phyloP scores from a whole-genome alignment of 306 rosid species.

The Acacia acuminata region DNA sequence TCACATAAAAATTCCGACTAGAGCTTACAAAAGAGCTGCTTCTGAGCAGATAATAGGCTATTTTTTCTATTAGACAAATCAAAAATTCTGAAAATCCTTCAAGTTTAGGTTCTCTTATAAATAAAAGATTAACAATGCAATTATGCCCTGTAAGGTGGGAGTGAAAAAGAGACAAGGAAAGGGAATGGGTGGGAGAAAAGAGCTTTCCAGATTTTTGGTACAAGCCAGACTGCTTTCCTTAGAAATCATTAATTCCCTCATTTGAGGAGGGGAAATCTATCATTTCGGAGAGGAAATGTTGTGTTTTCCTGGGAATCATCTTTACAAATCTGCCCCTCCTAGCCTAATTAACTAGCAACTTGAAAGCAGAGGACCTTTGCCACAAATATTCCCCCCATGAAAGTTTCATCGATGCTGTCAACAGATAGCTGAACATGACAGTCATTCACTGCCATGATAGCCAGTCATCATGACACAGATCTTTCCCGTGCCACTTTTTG shows the following conservation, averaged over 20 bases:
- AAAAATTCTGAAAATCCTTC: background rate
- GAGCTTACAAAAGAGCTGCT: background rate
- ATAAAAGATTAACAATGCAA: background rate
- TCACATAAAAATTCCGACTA: background rate
- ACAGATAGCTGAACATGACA: too few species aligned
- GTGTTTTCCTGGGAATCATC: too few species aligned
- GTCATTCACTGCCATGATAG: too few species aligned
- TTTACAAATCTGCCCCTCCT: too few species aligned
- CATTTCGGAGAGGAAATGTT: too few species aligned
- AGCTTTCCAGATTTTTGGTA: background rate
- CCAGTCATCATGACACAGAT: too few species aligned
- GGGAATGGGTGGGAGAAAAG: background rate
- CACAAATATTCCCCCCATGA: too few species aligned
- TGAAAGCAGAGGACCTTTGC: too few species aligned
- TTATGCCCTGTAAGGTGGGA: background rate
- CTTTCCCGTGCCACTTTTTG: too few species aligned
- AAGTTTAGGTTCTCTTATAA: slow-evolving; percentile 1
- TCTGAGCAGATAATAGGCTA: background rate
- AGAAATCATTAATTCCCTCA: background rate
- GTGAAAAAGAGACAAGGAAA: background rate
- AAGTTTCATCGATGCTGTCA: too few species aligned
- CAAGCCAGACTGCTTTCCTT: background rate
- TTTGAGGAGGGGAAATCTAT: too few species aligned
- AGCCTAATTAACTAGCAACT: too few species aligned
- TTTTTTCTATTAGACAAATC: slow-evolving; percentile 1